Base-by-base conservation (phyloP, 1,284 basidiomycete species). In the Peniophora sp. region DNA sequence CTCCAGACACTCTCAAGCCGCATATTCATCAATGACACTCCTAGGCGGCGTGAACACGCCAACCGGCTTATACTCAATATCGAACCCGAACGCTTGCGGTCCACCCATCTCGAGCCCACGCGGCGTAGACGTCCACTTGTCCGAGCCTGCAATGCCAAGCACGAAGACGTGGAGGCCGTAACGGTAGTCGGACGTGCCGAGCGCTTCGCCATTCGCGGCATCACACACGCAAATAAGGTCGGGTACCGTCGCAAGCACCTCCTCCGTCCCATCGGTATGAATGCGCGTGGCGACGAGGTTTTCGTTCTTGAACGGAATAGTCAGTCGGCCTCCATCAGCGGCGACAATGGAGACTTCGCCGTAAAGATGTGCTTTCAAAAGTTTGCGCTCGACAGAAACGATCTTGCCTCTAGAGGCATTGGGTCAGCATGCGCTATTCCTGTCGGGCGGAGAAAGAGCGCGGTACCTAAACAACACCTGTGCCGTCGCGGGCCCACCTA, bases 221-320 rank as follows among this genome's bases (percentile, higher is more conserved):
- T 70, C 69, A 11, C 68, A 52, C 0, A 70, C 67, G 1, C 63
- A 58, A 48, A 70, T 68, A n/a, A 70, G 64, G 51, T 70, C 69
- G 16, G 69, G 69, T 0, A 70, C 69, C 17, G 60, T 60, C 2
- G 64, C 63, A 17, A 65, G 47, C 47, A 64, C 55, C 53, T 56
- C 25, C 35, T 20, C 50, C 39, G 25, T 44, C 22, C 47, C 50
- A 20, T 50, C n/a, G 20, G 45, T 45, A 44, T 50, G 34, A 34
- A 45, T 27, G 34, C 39, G 51, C 47, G 24, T 59, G 57, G 41
- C 58, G 19, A 60, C 52, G 14, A 68, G 55, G 51, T 69, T 69
- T 52, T 69, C 67, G 53, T 69, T 69, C 53, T 69, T 66, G 62
- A 69, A 69, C 2, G 67, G 65, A 43, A 68, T 62, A 54, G 53